Conservation (phyloP, 345 rosid species). For the Rhodamnia rubescens region DNA sequence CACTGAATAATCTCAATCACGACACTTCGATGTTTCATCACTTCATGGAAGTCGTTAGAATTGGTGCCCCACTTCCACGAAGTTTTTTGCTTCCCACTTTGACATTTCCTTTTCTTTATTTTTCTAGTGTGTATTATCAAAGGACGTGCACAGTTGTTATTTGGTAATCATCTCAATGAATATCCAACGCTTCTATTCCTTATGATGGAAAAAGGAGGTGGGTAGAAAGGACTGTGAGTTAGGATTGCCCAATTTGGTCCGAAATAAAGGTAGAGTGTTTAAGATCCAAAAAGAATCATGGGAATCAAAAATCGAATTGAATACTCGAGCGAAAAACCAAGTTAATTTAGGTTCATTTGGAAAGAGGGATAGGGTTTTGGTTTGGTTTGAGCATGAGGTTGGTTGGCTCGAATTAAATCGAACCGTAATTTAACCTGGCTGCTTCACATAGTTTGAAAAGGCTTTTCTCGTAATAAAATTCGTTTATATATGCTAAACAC, state of each 20-base stretch:
- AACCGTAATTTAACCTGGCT: not conserved
- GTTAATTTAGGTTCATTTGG: not conserved
- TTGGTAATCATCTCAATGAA: not conserved
- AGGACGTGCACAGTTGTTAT: not conserved
- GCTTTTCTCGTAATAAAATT: not conserved
- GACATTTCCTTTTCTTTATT: not conserved
- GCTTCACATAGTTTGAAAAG: not conserved
- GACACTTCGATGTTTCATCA: not conserved
- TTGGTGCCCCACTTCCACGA: not conserved
- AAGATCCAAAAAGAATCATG: not conserved
- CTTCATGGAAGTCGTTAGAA: not conserved
- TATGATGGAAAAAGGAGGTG: too few relatives aligned
- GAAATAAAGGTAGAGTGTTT: not conserved
- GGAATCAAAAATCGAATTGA: not conserved
- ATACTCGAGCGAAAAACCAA: not conserved
- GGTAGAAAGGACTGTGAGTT: not conserved
- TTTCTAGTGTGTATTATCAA: not conserved
- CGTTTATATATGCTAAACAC: not conserved
- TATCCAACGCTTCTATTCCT: not conserved
- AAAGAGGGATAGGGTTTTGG: not conserved
- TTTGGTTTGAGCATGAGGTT: not conserved
- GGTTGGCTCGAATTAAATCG: not conserved
- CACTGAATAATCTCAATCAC: not conserved
- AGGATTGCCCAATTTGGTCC: not conserved
- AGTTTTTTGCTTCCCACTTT: not conserved